phyloP scores from a whole-genome alignment of 768 basidiomycete genomes.

The Leccinum sublutescens region DNA sequence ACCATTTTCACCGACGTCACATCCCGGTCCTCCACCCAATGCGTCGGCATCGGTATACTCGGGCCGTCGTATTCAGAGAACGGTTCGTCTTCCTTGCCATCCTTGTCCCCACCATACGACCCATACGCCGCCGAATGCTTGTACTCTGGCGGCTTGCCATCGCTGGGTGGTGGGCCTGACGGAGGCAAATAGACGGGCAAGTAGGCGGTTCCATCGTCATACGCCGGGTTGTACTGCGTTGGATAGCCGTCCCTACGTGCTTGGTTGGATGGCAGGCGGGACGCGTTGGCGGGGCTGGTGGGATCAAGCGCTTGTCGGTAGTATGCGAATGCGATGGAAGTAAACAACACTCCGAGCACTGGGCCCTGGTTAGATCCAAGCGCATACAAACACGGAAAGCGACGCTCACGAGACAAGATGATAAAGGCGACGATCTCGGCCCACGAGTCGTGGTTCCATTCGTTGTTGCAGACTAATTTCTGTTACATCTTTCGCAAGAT shows the following conservation, averaged over 20 bases:
- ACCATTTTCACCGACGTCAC: slow-evolving; percentile 25
- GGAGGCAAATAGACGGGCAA: slow-evolving; percentile 48
- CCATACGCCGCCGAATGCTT: slow-evolving; percentile 36
- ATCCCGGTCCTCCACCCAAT: slow-evolving; percentile 44
- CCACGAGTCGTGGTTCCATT: slow-evolving; percentile 68
- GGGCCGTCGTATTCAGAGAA: slow-evolving; percentile 50
- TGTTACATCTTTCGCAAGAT: slow-evolving; percentile 7
- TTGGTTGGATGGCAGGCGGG: slow-evolving; percentile 42
- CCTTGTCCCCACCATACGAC: slow-evolving; percentile 26
- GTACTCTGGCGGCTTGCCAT: slow-evolving; percentile 53
- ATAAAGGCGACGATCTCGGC: slow-evolving; percentile 64
- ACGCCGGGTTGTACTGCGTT: slow-evolving; percentile 60
- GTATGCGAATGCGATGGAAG: slow-evolving; percentile 64
- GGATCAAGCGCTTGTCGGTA: slow-evolving; percentile 77
- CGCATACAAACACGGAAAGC: too few relatives aligned
- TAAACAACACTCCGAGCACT: slow-evolving; percentile 64
- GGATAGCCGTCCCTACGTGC: slow-evolving; percentile 41
- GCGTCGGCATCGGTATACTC: slow-evolving; percentile 33
- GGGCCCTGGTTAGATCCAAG: not conserved
- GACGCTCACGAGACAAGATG: slow-evolving; percentile 51
- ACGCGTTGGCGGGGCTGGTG: slow-evolving; percentile 48
- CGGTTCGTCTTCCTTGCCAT: slow-evolving; percentile 47
- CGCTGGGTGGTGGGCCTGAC: slow-evolving; percentile 46
- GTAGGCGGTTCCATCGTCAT: slow-evolving; percentile 32
- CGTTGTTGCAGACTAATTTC: slow-evolving; percentile 54